Evolutionary conservation across 805 yeast genomes (phyloP).

Genomic region (Ogataea pilisensis): DNA sequence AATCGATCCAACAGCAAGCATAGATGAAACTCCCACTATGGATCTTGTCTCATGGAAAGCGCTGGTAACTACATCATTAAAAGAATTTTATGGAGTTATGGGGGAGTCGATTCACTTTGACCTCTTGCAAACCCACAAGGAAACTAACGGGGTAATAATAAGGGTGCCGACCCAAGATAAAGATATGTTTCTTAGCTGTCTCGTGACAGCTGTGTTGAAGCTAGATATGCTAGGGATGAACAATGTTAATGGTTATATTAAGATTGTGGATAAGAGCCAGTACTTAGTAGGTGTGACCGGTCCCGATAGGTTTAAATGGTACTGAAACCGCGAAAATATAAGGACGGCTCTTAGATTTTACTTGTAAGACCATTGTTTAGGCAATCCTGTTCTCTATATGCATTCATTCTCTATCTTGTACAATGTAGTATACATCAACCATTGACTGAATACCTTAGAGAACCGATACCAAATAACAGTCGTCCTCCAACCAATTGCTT

Average conservation of each 20-base stretch:
- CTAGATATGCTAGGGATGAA: slow-evolving; percentile 10
- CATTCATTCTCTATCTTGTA: too few species aligned
- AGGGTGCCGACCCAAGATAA: slow-evolving; percentile 23
- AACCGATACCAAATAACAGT: too few species aligned
- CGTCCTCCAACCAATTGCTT: too few species aligned
- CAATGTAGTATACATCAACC: too few species aligned
- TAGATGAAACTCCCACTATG: background rate
- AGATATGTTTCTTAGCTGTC: slow-evolving; percentile 13
- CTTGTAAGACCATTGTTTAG: too few species aligned
- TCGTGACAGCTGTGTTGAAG: slow-evolving; percentile 13
- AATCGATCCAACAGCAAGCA: background rate
- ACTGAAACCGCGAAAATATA: too few species aligned
- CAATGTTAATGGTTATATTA: slow-evolving; percentile 6
- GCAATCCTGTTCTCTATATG: too few species aligned
- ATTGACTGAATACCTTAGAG: too few species aligned
- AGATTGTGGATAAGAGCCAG: slow-evolving; percentile 16
- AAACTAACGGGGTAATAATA: slow-evolving; percentile 12
- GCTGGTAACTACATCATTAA: slow-evolving; percentile 19
- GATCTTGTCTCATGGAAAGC: slow-evolving; percentile 26
- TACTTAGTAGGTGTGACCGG: slow-evolving; percentile 24
- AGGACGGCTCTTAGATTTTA: too few species aligned
- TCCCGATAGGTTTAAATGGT: slow-evolving; percentile 21
- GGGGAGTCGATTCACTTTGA: slow-evolving; percentile 28
- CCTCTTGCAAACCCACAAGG: slow-evolving; percentile 10
- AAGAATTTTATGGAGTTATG: slow-evolving; percentile 21